Evolutionary conservation across 2,329 filamentous ascomycete species (phyloP).

Genomic region (Pseudogymnoascus destructans): DNA sequence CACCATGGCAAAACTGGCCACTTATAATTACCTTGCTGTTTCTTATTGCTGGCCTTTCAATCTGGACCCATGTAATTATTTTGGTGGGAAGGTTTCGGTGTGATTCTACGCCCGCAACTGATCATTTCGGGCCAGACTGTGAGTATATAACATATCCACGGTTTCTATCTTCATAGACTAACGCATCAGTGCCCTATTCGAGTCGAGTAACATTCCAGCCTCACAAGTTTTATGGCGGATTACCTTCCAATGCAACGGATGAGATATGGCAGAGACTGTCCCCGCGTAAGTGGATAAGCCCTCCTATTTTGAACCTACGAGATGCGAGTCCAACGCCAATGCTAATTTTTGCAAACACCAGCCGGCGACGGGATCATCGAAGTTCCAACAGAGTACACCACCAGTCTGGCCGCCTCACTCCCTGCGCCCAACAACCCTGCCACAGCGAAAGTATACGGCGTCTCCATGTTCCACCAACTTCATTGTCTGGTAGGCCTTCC

Average conservation of each 20-base stretch:
- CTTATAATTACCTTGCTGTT: background rate
- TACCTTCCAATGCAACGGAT: background rate
- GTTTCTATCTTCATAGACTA: background rate
- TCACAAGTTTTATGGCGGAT: background rate
- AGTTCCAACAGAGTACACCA: background rate
- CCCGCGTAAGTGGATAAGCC: background rate
- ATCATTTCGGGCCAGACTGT: background rate
- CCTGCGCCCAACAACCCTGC: slow-evolving; percentile 6
- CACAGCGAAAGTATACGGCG: slow-evolving; percentile 11
- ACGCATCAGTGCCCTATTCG: background rate
- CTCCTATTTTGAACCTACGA: background rate
- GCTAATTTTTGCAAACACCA: background rate
- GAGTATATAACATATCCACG: background rate
- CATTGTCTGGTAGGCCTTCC: slow-evolving; percentile 10
- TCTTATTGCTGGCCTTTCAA: background rate
- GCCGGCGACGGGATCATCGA: background rate
- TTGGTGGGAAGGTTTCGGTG: background rate
- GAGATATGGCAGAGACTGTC: background rate
- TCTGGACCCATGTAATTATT: background rate
- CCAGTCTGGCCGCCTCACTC: background rate
- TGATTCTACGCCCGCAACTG: background rate
- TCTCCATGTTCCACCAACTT: slow-evolving; percentile 14
- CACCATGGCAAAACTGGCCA: background rate
- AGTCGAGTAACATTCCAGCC: background rate
- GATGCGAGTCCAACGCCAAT: background rate